Conservation (phyloP, 192 early-diverging fungal genomes). For the Phycomyces nitens region DNA sequence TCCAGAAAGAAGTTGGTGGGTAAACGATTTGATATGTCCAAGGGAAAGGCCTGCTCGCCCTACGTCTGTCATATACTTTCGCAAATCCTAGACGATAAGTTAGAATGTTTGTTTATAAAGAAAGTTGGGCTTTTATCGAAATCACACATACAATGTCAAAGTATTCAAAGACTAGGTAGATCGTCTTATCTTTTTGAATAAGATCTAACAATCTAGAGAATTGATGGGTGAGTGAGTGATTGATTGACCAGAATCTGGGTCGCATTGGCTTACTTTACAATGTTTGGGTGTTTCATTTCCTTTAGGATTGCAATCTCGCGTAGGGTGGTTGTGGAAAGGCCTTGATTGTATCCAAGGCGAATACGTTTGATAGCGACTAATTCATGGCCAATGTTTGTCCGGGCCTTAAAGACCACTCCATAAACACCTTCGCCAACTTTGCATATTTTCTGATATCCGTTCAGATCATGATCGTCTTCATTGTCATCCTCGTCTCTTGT, state of each 20-base stretch:
- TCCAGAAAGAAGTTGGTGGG: conserved; percentile 85
- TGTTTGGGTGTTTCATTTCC: conserved; percentile 68
- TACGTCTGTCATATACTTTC: conserved; percentile 32
- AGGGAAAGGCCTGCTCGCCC: conserved; percentile 24
- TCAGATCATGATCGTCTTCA: conserved; percentile 21
- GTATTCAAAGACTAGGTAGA: conserved; percentile 96
- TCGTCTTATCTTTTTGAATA: conserved; percentile 78
- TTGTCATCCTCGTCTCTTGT: not conserved
- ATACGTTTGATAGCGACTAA: conserved; percentile 80
- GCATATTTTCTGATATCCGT: conserved; percentile 67
- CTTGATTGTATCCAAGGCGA: conserved; percentile 60
- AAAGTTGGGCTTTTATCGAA: conserved; percentile 20
- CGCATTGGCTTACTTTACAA: conserved; percentile 63
- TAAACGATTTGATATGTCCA: conserved; percentile 55
- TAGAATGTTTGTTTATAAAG: not conserved
- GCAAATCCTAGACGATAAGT: conserved; percentile 23
- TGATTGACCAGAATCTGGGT: conserved; percentile 56
- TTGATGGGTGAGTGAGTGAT: not conserved
- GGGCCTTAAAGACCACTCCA: conserved; percentile 78
- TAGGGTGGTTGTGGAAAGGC: conserved; percentile 70
- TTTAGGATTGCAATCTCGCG: conserved; percentile 76
- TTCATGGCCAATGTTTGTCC: conserved; percentile 45
- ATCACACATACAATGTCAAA: conserved; percentile 69
- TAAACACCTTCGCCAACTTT: conserved; percentile 87
- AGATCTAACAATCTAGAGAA: conserved; percentile 79